Evolutionary conservation across 371 early-diverging fungal species (phyloP), one percentile per base, ranked within the genome.

Genomic region (Mucor sp.): DNA sequence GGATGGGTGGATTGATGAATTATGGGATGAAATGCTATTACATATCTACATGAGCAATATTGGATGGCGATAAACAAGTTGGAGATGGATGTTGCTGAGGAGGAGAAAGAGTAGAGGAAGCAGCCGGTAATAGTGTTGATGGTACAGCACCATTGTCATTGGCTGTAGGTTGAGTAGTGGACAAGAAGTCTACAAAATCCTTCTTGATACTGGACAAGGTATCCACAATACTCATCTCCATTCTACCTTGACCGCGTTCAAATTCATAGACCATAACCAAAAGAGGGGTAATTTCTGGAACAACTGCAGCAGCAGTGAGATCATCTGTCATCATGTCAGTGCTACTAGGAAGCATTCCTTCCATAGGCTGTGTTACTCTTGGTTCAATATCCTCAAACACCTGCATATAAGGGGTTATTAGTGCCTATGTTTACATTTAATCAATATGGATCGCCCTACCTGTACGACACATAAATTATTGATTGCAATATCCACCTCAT

Each of bases 401-500:
- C 81, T 80, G 55, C 50, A 62, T 41, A 33, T 11, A 25, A 23
- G 50, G 44, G 23, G 39, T n/a, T n/a, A n/a, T n/a, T 37, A 30
- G 27, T 14, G 41, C 8, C n/a, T 59, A 8, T 25, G 33, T 57
- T 23, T 62, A 23, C 33, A 27, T 23, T 35, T 39, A 6, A 25
- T 32, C 39, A 37, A 25, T 44, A 44, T 44, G 43, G 19, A 47
- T 60, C 44, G 43, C 47, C 41, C 37, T 76, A 78, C 83, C 69
- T 87, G 87, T 30, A 85, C 77, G 47, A 87, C 69, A 55, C 85
- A 85, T 39, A 87, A 63, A 41, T 85, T 85, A 23, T 70, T 72
- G 48, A 87, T 74, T 17, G 86, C 86, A 44, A 78, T 75, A 59
- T 85, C 86, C 0, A 87, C 76, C 58, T 87, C 84, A n/a, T 80